These are phyloP conservation scores for Borovskyia barvae DNA, from an alignment of 208 protist genomes.

Conservation along the genomic window DNA sequence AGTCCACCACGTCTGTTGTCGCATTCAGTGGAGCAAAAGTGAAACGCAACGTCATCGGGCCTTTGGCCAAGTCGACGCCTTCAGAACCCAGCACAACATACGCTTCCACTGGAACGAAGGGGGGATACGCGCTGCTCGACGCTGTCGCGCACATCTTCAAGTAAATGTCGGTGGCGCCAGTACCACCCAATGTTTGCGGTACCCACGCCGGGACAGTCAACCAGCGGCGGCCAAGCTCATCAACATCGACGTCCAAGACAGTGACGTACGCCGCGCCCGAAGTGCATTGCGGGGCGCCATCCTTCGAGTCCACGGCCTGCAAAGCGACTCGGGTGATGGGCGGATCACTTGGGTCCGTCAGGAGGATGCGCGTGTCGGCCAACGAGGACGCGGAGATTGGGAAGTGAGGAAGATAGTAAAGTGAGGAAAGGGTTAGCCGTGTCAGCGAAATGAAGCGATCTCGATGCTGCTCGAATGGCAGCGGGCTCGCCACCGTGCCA, in stretches of 20 bases:
- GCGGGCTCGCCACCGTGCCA: constrained; percentile 12
- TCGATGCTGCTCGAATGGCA: constrained; percentile 45
- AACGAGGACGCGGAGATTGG: constrained; percentile 25
- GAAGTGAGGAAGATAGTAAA: constrained; percentile 61
- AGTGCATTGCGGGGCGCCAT: constrained; percentile 10
- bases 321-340: constrained; percentile 50
- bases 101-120: constrained; percentile 45
- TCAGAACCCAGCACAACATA: constrained; percentile 44
- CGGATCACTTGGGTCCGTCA: constrained; percentile 52
- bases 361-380: constrained; percentile 37
- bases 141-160: constrained; percentile 60
- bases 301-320: constrained; percentile 20
- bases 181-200: constrained; percentile 22
- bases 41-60: constrained; percentile 34
- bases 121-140: constrained; percentile 24
- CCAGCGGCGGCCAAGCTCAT: constrained; percentile 39
- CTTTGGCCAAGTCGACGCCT: constrained; percentile 12
- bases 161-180: constrained; percentile 21
- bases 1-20: constrained; percentile 26
- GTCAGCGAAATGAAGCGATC: constrained; percentile 31
- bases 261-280: constrained; percentile 5
- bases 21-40: constrained; percentile 40
- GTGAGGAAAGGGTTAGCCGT: constrained; percentile 41
- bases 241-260: constrained; percentile 24
- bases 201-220: constrained; percentile 33